A percentile compares a stretch with the other conserved stretches of the same genome.
These are phyloP conservation scores for Graphilbum sp. DNA, from an alignment of 2,329 filamentous ascomycete genomes.

Conservation along the genomic window DNA sequence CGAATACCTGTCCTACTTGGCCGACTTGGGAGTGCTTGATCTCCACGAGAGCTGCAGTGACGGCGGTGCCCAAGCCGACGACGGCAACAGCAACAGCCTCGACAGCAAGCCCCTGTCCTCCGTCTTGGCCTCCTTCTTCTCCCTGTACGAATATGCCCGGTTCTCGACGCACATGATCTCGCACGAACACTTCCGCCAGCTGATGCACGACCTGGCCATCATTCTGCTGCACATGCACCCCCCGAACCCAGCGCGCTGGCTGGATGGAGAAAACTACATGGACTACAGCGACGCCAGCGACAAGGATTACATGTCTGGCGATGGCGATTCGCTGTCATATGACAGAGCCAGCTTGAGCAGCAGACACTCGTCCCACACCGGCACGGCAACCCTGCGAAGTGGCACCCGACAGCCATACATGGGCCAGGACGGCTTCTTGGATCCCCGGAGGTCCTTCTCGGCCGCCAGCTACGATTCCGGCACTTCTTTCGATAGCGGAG, in stretches of 20 bases:
- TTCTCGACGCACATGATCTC: constrained; percentile 59
- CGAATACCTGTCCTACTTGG: constrained; percentile 61
- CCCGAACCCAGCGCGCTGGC: constrained; percentile 37
- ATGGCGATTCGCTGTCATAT: no score
- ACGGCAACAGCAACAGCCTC: no score
- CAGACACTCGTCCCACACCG: no score
- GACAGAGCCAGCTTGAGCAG: no score
- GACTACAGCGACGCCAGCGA: constrained; percentile 13
- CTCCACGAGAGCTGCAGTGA: constrained; percentile 12
- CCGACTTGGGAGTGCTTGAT: constrained; percentile 49
- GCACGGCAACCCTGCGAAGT: no score
- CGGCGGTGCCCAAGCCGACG: not conserved
- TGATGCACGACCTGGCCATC: constrained; percentile 77
- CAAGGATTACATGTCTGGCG: not conserved
- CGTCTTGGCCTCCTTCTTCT: constrained; percentile 46
- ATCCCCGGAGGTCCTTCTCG: no score
- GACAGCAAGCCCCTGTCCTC: not conserved
- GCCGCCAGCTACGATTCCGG: not conserved
- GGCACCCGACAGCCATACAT: no score
- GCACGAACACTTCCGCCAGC: constrained; percentile 52
- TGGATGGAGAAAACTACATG: constrained; percentile 11
- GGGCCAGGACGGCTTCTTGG: no score
- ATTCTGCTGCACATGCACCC: constrained; percentile 61
- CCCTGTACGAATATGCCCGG: constrained; percentile 66
- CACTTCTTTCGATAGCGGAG: constrained; percentile 8